phyloP scores from a whole-genome alignment of 805 yeast species.

The Candida ortonii region DNA sequence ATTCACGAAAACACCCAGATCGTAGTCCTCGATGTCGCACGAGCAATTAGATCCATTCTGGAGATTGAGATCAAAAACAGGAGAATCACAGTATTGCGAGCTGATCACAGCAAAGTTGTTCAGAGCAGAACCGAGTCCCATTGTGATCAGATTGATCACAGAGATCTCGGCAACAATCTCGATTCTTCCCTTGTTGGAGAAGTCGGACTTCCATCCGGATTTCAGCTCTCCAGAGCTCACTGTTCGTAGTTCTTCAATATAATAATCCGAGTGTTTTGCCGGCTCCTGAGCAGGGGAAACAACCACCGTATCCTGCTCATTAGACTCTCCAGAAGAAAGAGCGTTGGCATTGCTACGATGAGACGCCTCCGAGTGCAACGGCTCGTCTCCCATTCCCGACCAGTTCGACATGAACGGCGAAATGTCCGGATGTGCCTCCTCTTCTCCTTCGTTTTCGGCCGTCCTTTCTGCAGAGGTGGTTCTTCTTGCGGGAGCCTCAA shows the following conservation, averaged over 20 bases:
- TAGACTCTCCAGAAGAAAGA: constrained; percentile 2
- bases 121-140: constrained; percentile 35
- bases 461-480: constrained; percentile 5
- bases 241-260: constrained; percentile 70
- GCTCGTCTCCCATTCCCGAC: constrained; percentile 21
- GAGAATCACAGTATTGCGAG: constrained; percentile 33
- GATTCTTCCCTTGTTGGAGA: constrained; percentile 69
- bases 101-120: constrained; percentile 29
- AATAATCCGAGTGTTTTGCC: constrained; percentile 34
- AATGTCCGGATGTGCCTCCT: constrained; percentile 16
- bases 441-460: constrained; percentile 1
- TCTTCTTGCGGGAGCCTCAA: constrained; percentile 26
- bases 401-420: constrained; percentile 29
- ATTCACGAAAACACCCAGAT: constrained; percentile 68
- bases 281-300: too few relatives aligned
- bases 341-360: constrained; percentile 6
- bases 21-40: constrained; percentile 82
- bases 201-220: constrained; percentile 95
- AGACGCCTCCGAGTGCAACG: constrained; percentile 12
- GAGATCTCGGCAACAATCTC: constrained; percentile 74
- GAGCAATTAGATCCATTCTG: constrained; percentile 49
- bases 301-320: too few relatives aligned
- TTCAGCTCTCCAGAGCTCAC: constrained; percentile 78
- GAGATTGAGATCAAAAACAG: constrained; percentile 27
- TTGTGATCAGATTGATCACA: constrained; percentile 56